phyloP scores from a whole-genome alignment of 768 basidiomycete genomes.

The Russula compacta region DNA sequence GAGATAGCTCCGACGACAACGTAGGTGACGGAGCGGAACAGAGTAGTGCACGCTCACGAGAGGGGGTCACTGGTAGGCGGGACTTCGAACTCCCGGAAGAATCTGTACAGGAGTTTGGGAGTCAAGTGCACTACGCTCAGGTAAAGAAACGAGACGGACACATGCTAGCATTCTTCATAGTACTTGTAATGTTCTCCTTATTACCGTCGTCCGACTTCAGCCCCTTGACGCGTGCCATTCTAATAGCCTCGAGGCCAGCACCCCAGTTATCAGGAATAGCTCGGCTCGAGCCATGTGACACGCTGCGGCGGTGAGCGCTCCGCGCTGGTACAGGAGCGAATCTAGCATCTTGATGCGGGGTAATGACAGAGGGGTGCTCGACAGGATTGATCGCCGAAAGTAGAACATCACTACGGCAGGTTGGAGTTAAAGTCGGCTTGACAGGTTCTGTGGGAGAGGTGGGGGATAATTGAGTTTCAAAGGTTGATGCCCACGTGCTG shows the following conservation, averaged over 20 bases:
- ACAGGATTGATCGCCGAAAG: background rate
- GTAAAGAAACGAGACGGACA: background rate
- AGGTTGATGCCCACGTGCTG: background rate
- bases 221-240: background rate
- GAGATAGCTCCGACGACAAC: conserved; percentile 67
- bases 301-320: conserved; percentile 9
- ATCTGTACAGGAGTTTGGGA: background rate
- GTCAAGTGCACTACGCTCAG: background rate
- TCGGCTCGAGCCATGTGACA: conserved; percentile 3
- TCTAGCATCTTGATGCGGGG: background rate
- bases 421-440: background rate
- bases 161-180: background rate
- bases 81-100: background rate
- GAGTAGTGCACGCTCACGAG: conserved; percentile 32
- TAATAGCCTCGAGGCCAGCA: background rate
- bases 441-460: background rate
- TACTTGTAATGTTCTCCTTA: conserved; percentile 11
- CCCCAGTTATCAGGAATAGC: background rate
- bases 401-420: background rate
- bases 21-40: conserved; percentile 48
- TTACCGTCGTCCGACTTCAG: conserved; percentile 2
- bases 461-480: background rate
- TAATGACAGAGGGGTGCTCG: background rate
- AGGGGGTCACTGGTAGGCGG: conserved; percentile 35
- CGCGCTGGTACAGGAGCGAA: background rate